Evolutionary conservation across 2,329 filamentous ascomycete genomes (phyloP).

Genomic region (Alternaria novae-zelandiae): DNA sequence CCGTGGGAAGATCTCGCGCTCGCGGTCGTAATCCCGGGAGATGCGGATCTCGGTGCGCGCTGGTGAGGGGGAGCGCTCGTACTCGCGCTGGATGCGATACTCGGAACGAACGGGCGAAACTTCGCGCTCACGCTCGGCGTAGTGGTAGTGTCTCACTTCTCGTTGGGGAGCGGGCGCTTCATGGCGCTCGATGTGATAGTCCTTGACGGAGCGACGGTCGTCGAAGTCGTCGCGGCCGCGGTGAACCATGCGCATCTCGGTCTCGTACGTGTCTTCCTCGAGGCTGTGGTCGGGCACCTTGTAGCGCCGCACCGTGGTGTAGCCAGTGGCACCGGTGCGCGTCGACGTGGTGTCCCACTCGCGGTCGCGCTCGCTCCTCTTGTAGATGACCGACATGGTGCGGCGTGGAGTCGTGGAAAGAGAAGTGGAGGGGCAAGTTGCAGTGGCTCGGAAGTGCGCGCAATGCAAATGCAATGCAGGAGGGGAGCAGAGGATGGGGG

Average conservation of each 20-base stretch:
- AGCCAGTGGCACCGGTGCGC: constrained; percentile 46
- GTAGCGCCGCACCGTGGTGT: constrained; percentile 67
- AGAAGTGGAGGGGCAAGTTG: constrained; percentile 1
- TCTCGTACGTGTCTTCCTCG: constrained; percentile 52
- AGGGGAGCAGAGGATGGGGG: background rate
- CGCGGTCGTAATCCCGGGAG: constrained; percentile 42
- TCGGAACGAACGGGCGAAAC: constrained; percentile 55
- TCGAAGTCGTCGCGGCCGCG: constrained; percentile 41
- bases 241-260: constrained; percentile 58
- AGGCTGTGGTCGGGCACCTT: constrained; percentile 57
- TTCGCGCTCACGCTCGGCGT: constrained; percentile 40
- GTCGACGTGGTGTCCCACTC: constrained; percentile 51
- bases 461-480: constrained; percentile 6
- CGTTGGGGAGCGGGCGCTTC: constrained; percentile 34
- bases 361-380: constrained; percentile 51
- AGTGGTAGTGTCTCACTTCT: constrained; percentile 48
- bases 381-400: constrained; percentile 55
- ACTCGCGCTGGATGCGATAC: constrained; percentile 60
- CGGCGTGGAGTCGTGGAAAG: constrained; percentile 3
- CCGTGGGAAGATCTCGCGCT: constrained; percentile 36
- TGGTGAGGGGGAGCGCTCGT: constrained; percentile 53
- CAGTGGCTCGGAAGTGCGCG: constrained; percentile 3
- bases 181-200: constrained; percentile 49
- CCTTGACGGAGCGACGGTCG: constrained; percentile 42
- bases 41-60: constrained; percentile 49